These are phyloP conservation scores for Phascolomyces articulosus DNA, from an alignment of 371 early-diverging fungal species.

Conservation along the genomic window DNA sequence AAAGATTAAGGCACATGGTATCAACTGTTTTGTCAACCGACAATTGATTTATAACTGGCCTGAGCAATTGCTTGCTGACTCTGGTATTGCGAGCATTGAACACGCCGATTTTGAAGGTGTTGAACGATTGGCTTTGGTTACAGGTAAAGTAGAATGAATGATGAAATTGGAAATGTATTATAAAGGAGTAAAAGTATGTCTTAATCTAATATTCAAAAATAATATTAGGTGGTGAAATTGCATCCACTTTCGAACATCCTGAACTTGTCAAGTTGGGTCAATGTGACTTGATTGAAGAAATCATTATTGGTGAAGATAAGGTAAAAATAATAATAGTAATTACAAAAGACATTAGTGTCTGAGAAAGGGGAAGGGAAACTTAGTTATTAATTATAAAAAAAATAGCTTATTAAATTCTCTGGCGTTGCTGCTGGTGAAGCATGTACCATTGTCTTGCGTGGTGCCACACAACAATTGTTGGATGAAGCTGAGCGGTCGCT, in stretches of 20 bases:
- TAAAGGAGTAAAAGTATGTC: no score
- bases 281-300: conserved; percentile 96
- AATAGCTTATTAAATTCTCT: conserved; percentile 91
- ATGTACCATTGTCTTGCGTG: conserved; percentile 98
- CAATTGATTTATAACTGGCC: conserved; percentile 99
- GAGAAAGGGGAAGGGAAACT: not conserved
- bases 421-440: conserved; percentile 97
- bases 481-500: conserved; percentile 99
- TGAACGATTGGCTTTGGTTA: conserved; percentile 97
- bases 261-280: conserved; percentile 94
- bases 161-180: no score
- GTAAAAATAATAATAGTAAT: conserved; percentile 20
- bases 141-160: conserved; percentile 40
- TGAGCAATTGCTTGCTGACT: conserved; percentile 97
- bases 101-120: conserved; percentile 99
- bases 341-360: not conserved
- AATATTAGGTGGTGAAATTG: conserved; percentile 85
- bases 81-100: conserved; percentile 97
- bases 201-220: no score
- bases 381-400: not conserved
- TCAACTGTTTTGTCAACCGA: conserved; percentile 99
- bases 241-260: conserved; percentile 98
- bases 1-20: conserved; percentile 95
- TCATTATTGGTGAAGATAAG: conserved; percentile 97
- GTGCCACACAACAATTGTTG: conserved; percentile 96